Evolutionary conservation across 2,329 filamentous ascomycete genomes (phyloP), one percentile per base, ranked within the genome.

Genomic region (Cladophialophora immunda): DNA sequence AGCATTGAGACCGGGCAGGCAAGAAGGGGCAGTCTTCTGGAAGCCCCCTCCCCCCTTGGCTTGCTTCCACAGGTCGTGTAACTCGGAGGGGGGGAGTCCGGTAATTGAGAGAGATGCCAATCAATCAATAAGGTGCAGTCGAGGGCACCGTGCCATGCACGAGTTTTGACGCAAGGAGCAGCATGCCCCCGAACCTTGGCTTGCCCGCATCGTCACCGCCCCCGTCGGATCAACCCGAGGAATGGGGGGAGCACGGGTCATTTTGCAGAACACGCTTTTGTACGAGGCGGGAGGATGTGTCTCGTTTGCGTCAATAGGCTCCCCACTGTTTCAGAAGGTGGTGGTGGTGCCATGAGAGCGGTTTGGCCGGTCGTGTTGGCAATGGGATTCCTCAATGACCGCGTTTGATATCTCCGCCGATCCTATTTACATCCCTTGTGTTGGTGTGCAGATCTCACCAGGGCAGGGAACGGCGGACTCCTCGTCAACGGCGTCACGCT

Each of bases 211-310:
- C n/a, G n/a, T n/a, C n/a, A n/a, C n/a, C n/a, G n/a, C n/a, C n/a
- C n/a, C 41, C 57, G 22, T 55, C 34, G 62, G 66, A 62, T 60
- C 58, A 58, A 59, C 62, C 66, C 62, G 62, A 68, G 62, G 66
- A 65, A 68, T 68, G 66, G 62, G 57, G 57, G 29, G 59, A 45
- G 62, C 62, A 65, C 66, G 53, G 59, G 56, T 4, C 29, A 30
- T 30, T 59, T 50, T 25, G 56, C 60, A 47, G 56, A 30, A 29
- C 8, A 50, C 34, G 60, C 52, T 22, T 34, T 41, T 22, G 55
- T 41, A 27, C 41, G 55, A 36, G 30, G 55, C 5, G 32, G 45
- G 9, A 54, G n/a, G n/a, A 61, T 38, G 45, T 41, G 32, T 29
- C 61, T 64, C 17, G 38, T 58, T 22, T 30, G 58, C 29, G 41